These are phyloP conservation scores for Solanum hybrid DNA, from an alignment of 305 asterid genomes.

Conservation along the genomic window DNA sequence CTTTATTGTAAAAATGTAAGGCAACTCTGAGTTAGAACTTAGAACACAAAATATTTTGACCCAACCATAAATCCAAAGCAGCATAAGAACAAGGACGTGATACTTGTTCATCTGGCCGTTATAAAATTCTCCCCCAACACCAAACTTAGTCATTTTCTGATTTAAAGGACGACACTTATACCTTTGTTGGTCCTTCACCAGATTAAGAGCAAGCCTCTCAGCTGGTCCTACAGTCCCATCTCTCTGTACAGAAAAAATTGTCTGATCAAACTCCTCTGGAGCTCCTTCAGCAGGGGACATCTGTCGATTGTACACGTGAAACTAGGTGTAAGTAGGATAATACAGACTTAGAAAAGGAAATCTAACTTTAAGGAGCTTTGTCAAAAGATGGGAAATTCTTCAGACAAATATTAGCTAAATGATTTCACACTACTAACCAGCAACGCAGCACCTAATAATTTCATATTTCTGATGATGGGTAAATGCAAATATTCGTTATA, in stretches of 20 bases:
- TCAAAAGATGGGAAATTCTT: not conserved
- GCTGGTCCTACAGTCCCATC: conserved; percentile 49
- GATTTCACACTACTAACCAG: not conserved
- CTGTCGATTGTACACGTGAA: conserved; percentile 24
- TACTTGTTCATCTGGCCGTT: not conserved
- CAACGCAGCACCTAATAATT: not conserved
- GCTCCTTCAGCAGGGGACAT: conserved; percentile 79
- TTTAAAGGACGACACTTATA: conserved; percentile 24
- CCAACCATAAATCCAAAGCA: not conserved
- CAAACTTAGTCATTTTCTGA: not conserved
- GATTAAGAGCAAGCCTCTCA: conserved; percentile 55
- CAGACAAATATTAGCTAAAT: not conserved
- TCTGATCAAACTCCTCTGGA: conserved; percentile 94
- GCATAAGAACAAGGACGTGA: not conserved
- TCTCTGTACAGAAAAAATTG: conserved; percentile 56
- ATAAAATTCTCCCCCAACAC: not conserved
- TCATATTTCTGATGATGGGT: not conserved
- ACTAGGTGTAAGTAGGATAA: not conserved
- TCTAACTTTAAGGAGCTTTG: not conserved
- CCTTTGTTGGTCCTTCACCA: conserved; percentile 89
- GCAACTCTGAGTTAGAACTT: no score
- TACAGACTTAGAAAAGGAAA: not conserved
- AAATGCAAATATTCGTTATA: not conserved
- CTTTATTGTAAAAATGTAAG: not conserved
- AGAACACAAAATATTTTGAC: no score